A percentile compares a stretch with the other conserved stretches of the same genome.
Evolutionary conservation across 148 eudicot species (phyloP).

Genomic region (Camellia lanceoleosa): DNA sequence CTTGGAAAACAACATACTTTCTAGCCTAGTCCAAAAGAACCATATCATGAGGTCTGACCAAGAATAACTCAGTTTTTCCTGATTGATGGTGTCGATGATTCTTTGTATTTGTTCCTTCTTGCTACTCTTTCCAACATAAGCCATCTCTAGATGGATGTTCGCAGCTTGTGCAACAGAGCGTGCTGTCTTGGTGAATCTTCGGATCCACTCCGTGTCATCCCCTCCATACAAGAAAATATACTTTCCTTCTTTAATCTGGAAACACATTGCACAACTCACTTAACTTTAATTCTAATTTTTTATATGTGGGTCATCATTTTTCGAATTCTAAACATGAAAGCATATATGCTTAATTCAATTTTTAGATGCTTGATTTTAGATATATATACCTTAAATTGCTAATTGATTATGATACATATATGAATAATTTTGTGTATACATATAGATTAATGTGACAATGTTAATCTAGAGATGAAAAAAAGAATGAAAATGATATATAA

Average conservation of each 20-base stretch:
- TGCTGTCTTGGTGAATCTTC: conserved; percentile 18
- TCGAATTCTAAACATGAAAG: too few species aligned
- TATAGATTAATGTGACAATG: too few species aligned
- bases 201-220: conserved; percentile 35
- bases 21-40: conserved; percentile 64
- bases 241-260: conserved; percentile 40
- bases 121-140: conserved; percentile 42
- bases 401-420: too few species aligned
- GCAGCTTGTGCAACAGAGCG: conserved; percentile 22
- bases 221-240: conserved; percentile 53
- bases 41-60: conserved; percentile 50
- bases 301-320: too few species aligned
- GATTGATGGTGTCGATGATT: conserved; percentile 26
- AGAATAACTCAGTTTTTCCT: conserved; percentile 42
- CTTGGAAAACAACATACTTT: conserved; percentile 68
- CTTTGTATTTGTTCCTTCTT: conserved; percentile 23
- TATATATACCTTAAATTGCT: too few species aligned
- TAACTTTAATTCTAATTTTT: too few species aligned
- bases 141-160: conserved; percentile 39
- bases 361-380: too few species aligned
- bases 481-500: too few species aligned
- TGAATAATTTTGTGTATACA: not conserved
- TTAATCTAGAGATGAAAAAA: too few species aligned
- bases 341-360: too few species aligned
- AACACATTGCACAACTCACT: not conserved